Evolutionary conservation across 495 filamentous ascomycete genomes (phyloP), one percentile per base, ranked within the genome.

Genomic region (Astrocystis sublimbata): DNA sequence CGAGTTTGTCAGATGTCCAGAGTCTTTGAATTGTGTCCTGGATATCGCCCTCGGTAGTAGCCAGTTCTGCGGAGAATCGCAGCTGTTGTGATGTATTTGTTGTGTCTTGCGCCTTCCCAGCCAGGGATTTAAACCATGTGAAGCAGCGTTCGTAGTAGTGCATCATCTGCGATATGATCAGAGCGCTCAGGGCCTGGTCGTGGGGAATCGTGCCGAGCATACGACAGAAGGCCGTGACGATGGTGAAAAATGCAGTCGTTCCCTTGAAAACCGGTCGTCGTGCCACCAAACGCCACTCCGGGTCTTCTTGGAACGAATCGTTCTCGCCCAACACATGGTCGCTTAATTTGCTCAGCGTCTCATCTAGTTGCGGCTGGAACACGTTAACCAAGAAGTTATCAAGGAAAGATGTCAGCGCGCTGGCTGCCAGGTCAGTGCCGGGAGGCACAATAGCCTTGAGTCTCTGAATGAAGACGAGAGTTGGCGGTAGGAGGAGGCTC

Each of bases 381-480:
- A 98, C 93, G 68, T 98, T 98, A 73, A 98, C 88, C 56, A 99
- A 85, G 75, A 98, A 98, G 72, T 99, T 96, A 71, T 99, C 94
- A 10, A 99, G 84, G 76, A 99, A 99, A 23, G 92, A 93, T 1
- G 94, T 97, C 51, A 98, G 73, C 1, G 92, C 96, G 72, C 87
- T 91, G 61, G 89, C 89, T 6, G 88, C 88, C 65, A 98, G 89
- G 64, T 96, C 93, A 0, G 92, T 85, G 17, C 83, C 87, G 15
- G 88, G 82, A 3, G 94, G 94, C 1, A 99, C 94, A 54, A 98
- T 93, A 55, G 88, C 89, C 73, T 94, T 96, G 13, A 99, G 79
- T 6, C 92, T 84, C 68, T 94, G 92, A 12, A 99, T 83, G 75
- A 99, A 99, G 9, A 90, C 86, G 3, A 98, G 78, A 1, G 94